Conservation (phyloP, 2,329 filamentous ascomycete genomes). For the Colletotrichum orchidophilum region DNA sequence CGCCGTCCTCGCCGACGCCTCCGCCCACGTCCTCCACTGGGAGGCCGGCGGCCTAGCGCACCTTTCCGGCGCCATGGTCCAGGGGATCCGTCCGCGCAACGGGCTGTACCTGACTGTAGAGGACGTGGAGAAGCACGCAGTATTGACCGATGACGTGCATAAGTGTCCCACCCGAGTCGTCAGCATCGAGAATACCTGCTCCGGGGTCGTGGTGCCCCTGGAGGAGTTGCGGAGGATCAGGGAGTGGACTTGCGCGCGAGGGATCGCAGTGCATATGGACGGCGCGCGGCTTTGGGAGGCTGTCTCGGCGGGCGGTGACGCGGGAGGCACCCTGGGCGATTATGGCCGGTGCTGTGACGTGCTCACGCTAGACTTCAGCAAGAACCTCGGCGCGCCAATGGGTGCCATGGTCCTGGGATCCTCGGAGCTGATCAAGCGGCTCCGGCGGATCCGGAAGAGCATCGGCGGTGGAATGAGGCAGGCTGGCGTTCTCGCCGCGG, state of each 20-base stretch:
- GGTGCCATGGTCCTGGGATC: constrained; percentile 57
- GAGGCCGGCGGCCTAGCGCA: constrained; percentile 66
- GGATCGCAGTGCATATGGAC: constrained; percentile 59
- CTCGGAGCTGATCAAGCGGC: constrained; percentile 68
- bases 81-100: constrained; percentile 51
- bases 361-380: constrained; percentile 67
- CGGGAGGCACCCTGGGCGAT: constrained; percentile 51
- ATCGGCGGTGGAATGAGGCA: constrained; percentile 84
- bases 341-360: constrained; percentile 59
- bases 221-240: constrained; percentile 70
- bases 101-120: constrained; percentile 53
- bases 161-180: constrained; percentile 52
- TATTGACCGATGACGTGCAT: constrained; percentile 53
- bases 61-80: constrained; percentile 71
- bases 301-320: constrained; percentile 53
- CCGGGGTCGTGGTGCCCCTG: constrained; percentile 75
- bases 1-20: constrained; percentile 73
- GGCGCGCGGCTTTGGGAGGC: constrained; percentile 63
- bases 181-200: constrained; percentile 52
- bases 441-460: constrained; percentile 81
- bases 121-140: constrained; percentile 46
- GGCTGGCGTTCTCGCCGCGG: constrained; percentile 78
- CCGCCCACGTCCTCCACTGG: constrained; percentile 73
- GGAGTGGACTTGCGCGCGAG: constrained; percentile 65
- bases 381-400: constrained; percentile 62